Evolutionary conservation across 306 rosid species (phyloP), one percentile per base, ranked within the genome.

Genomic region (Glycyrrhiza uralensis): DNA sequence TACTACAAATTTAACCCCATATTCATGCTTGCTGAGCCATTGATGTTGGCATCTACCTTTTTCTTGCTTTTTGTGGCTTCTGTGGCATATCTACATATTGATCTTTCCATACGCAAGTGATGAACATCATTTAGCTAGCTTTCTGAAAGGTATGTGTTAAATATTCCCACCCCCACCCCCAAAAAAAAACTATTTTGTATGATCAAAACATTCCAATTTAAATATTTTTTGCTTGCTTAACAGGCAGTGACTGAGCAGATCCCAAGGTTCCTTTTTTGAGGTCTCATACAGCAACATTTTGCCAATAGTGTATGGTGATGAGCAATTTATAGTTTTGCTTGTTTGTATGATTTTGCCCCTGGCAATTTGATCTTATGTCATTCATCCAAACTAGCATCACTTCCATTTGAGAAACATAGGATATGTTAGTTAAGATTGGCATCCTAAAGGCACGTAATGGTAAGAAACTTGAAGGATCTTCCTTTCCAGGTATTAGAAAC

Each of bases 11-110:
- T 91, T 73, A 89, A 87, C 79, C 96, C 96, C 17, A 68, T 91
- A 38, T 94, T 91, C 81, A 91, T 94, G 99, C 89, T 94, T 63
- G 99, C 96, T 12, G 97, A 94, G 82, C 99, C 99, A 28, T 75
- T 94, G 30, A 91, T 94, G 99, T 82, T 94, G 87, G 84, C 20
- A 23, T 70, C 88, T 73, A 86, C 79, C 22, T 89, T 94, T 81
- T 91, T 89, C 96, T 84, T 91, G 59, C 50, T 88, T 41, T 94
- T 91, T 76, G 71, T 81, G 85, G 85, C 97, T 36, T 78, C 87
- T 39, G 78, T 87, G 55, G 85, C 97, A 68, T 94, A 91, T 84
- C 85, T 94, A 55, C 89, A 94, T 79, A 1, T 85, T 2, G 99
- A 94, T 82, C 85, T 91, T 68, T 89, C 99, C 64, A 83, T 94